These are phyloP conservation scores for Alternaria metachromatica DNA, from an alignment of 2,329 filamentous ascomycete species.

Conservation along the genomic window DNA sequence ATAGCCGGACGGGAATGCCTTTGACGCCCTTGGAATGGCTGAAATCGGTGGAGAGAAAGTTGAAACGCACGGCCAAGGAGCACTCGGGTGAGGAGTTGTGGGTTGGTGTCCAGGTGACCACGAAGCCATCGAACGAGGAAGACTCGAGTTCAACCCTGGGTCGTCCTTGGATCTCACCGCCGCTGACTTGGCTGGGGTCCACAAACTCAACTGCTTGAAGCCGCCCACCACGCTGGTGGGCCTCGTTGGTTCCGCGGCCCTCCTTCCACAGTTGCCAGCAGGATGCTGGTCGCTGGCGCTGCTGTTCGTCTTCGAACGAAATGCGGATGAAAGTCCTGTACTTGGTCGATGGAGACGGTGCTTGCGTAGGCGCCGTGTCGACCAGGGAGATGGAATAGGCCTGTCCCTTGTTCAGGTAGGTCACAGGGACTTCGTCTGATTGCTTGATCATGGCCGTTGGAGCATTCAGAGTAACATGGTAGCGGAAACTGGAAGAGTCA, in stretches of 20 bases:
- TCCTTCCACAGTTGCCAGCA: slow-evolving; percentile 98
- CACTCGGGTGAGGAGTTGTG: slow-evolving; percentile 74
- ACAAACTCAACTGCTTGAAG: slow-evolving; percentile 96
- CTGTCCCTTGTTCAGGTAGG: slow-evolving; percentile 97
- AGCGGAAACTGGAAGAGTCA: slow-evolving; percentile 72
- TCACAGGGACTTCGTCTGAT: slow-evolving; percentile 90
- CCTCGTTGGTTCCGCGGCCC: slow-evolving; percentile 92
- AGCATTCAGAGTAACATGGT: slow-evolving; percentile 86
- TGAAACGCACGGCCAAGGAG: slow-evolving; percentile 90
- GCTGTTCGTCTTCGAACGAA: slow-evolving; percentile 95
- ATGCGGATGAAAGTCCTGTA: slow-evolving; percentile 94
- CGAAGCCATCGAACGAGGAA: slow-evolving; percentile 92
- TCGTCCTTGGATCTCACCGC: slow-evolving; percentile 57
- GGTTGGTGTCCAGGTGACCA: slow-evolving; percentile 82
- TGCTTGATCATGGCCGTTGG: slow-evolving; percentile 96
- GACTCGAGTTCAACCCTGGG: slow-evolving; percentile 58
- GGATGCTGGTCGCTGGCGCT: slow-evolving; percentile 78
- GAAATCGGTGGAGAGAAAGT: slow-evolving; percentile 97
- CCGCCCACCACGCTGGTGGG: slow-evolving; percentile 89
- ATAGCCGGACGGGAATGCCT: slow-evolving; percentile 91
- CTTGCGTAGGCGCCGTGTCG: slow-evolving; percentile 71
- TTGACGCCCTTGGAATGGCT: slow-evolving; percentile 99
- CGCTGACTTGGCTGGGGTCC: slow-evolving; percentile 65
- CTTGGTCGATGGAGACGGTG: slow-evolving; percentile 64
- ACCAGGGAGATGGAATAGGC: slow-evolving; percentile 86